phyloP scores from a whole-genome alignment of 2,329 filamentous ascomycete species.

The Talaromyces pinophilus region DNA sequence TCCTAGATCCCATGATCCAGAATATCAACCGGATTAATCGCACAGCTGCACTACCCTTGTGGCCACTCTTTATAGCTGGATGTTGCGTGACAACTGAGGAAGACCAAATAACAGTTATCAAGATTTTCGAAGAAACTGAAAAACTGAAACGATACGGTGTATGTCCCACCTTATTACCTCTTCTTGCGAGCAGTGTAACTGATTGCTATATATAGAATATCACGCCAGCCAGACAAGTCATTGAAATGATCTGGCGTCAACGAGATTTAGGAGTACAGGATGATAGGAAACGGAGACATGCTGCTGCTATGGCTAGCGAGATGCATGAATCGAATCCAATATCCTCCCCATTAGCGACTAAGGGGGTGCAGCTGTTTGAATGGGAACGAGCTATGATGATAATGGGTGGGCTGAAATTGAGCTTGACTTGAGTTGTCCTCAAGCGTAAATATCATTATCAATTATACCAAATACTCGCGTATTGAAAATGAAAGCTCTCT shows the following conservation, averaged over 20 bases:
- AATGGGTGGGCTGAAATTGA: slow-evolving; percentile 32
- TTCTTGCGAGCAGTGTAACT: too few relatives aligned
- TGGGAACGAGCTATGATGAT: slow-evolving; percentile 32
- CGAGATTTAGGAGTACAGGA: slow-evolving; percentile 29
- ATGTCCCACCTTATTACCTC: background rate
- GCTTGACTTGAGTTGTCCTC: slow-evolving; percentile 26
- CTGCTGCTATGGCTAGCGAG: background rate
- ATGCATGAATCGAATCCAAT: background rate
- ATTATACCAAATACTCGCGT: too few relatives aligned
- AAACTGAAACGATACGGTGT: slow-evolving; percentile 30
- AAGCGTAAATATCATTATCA: too few relatives aligned
- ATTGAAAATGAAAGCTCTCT: too few relatives aligned
- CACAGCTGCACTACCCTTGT: slow-evolving; percentile 31
- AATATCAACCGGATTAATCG: slow-evolving; percentile 28
- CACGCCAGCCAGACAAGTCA: slow-evolving; percentile 30
- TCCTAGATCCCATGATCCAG: slow-evolving; percentile 25
- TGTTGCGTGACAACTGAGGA: slow-evolving; percentile 30
- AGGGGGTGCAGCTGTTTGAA: slow-evolving; percentile 24
- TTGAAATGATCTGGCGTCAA: slow-evolving; percentile 35
- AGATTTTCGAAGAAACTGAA: slow-evolving; percentile 29
- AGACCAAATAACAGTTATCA: slow-evolving; percentile 29
- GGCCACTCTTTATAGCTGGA: slow-evolving; percentile 33
- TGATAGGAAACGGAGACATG: slow-evolving; percentile 24
- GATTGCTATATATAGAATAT: slow-evolving; percentile 28
- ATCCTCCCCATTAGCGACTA: background rate